Evolutionary conservation across 1,284 basidiomycete species (phyloP), one percentile per base, ranked within the genome.

Genomic region (Fomitopsis pinicola): DNA sequence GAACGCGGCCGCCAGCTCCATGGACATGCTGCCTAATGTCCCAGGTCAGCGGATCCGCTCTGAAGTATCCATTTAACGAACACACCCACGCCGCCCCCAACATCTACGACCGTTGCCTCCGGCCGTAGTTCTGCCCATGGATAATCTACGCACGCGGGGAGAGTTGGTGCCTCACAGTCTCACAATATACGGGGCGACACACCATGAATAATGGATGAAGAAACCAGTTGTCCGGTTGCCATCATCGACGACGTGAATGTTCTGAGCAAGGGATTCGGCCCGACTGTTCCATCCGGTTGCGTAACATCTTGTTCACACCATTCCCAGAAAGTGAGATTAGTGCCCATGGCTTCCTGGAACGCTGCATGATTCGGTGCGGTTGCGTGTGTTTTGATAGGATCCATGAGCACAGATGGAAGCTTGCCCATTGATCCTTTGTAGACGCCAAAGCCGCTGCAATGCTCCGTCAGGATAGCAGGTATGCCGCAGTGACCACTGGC

Each of bases 51-150:
- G 14, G 17, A 12, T 35, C n/a, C n/a, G 12, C 19, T 42, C 15
- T 22, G 44, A 38, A 30, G 17, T 14, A 4, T 6, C 8, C 15
- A 59, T 15, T 42, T 17, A 14, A 63, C 48, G 15, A 33, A 55
- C 40, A 30, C 42, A 50, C 67, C 67, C 35, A 66, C 59, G 4
- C 68, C 66, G 0, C 67, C 68, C 5, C 68, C 67, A 22, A 68
- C 66, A 57, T 69, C 67, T 28, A 68, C 59, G 19, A 67, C 53
- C 6, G 57, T 46, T 2, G 63, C 57, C 8, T 40, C 38, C 14
- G 42, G 48, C 12, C 50, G 14, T 9, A 69, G 63, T 4, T 59
- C 50, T 3, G 48, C 55, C 66, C 69, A 68, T 0, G 58, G 63
- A 48, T 61, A 68, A 38, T 68, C 67, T 67, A 36, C n/a, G 17